These are phyloP conservation scores for Claviceps capensis DNA, from an alignment of 2,329 filamentous ascomycete species.

Conservation along the genomic window DNA sequence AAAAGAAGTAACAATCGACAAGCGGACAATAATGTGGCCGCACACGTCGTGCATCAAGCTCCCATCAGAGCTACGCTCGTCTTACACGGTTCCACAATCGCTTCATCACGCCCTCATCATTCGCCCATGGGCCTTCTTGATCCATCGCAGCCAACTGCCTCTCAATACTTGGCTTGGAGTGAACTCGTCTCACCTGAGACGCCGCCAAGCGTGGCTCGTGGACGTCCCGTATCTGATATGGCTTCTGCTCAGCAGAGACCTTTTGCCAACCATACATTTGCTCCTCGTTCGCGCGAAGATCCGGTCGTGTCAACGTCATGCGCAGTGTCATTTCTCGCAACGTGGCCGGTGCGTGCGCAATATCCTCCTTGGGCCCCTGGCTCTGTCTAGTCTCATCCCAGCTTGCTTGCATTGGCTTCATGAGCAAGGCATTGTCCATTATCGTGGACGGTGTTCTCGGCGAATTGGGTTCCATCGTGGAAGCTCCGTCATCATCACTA, in stretches of 20 bases:
- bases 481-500: slow-evolving; percentile 34
- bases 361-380: slow-evolving; percentile 22
- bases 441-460: slow-evolving; percentile 39
- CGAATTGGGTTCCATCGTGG: slow-evolving; percentile 44
- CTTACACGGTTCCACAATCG: slow-evolving; percentile 51
- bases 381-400: slow-evolving; percentile 12
- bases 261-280: slow-evolving; percentile 57
- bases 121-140: slow-evolving; percentile 23
- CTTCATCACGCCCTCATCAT: slow-evolving; percentile 43
- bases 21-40: too few species aligned
- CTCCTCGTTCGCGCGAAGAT: slow-evolving; percentile 64
- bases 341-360: slow-evolving; percentile 37
- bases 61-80: slow-evolving; percentile 18
- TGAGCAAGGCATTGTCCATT: slow-evolving; percentile 24
- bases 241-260: slow-evolving; percentile 26
- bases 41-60: too few species aligned
- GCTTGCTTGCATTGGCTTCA: slow-evolving; percentile 14
- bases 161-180: slow-evolving; percentile 40
- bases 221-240: slow-evolving; percentile 25
- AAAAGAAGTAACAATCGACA: too few species aligned
- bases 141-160: slow-evolving; percentile 40
- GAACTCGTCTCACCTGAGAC: slow-evolving; percentile 19
- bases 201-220: slow-evolving; percentile 17
- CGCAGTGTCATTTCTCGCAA: slow-evolving; percentile 86
- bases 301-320: slow-evolving; percentile 86